These are phyloP conservation scores for Taphrina pruni DNA, from an alignment of 1,139 yeast species.

Conservation along the genomic window DNA sequence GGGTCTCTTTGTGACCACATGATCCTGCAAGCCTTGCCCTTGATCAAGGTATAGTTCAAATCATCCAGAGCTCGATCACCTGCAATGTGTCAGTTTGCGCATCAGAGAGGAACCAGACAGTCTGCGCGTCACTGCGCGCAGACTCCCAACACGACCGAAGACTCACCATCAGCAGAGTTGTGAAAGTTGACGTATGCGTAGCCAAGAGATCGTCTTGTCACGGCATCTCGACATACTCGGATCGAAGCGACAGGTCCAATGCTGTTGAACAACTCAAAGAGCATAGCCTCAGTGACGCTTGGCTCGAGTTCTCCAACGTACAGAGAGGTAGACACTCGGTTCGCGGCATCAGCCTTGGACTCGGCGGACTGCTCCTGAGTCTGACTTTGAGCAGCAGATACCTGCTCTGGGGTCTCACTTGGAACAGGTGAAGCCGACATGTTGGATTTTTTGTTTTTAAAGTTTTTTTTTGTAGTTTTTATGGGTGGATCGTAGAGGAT, in stretches of 20 bases:
- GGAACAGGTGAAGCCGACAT: conserved; percentile 35
- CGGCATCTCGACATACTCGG: conserved; percentile 99
- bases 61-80: conserved; percentile 88
- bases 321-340: conserved; percentile 52
- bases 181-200: conserved; percentile 98
- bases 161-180: conserved; percentile 75
- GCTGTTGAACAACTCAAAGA: conserved; percentile 92
- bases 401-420: conserved; percentile 29
- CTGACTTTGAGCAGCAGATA: conserved; percentile 16
- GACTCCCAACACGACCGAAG: not conserved
- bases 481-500: conserved; percentile 11
- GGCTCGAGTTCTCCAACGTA: conserved; percentile 98
- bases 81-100: conserved; percentile 12
- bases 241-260: conserved; percentile 95
- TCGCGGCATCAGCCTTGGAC: conserved; percentile 33
- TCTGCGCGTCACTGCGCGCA: conserved; percentile 1
- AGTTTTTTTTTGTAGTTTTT: conserved; percentile 16
- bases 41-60: conserved; percentile 89
- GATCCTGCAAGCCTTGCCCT: conserved; percentile 98
- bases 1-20: conserved; percentile 99
- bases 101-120: not conserved
- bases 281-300: conserved; percentile 88
- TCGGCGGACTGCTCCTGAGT: conserved; percentile 30
- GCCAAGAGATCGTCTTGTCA: conserved; percentile 94
- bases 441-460: conserved; percentile 16